phyloP scores from a whole-genome alignment of 805 yeast species.

The Metschnikowia baotianmanensis region DNA sequence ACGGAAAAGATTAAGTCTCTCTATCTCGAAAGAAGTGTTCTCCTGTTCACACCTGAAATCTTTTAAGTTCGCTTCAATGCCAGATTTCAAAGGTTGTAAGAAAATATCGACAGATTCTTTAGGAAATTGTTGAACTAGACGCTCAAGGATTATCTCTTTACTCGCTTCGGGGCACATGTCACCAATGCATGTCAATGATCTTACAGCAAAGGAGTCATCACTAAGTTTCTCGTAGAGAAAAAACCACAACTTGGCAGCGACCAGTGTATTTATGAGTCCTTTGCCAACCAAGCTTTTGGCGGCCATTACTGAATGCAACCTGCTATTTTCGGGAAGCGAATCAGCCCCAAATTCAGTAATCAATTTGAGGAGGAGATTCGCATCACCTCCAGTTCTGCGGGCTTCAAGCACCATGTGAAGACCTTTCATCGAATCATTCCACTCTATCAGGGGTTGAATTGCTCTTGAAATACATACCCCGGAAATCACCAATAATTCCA shows the following conservation, averaged over 20 bases:
- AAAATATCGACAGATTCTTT: not conserved
- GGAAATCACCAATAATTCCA: slow-evolving; percentile 1
- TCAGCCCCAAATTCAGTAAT: slow-evolving; percentile 4
- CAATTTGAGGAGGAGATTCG: not conserved
- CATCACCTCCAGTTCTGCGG: not conserved
- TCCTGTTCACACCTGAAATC: slow-evolving; percentile 7
- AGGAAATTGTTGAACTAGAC: not conserved
- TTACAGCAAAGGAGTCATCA: slow-evolving; percentile 9
- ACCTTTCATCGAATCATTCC: slow-evolving; percentile 1
- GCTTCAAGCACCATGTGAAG: slow-evolving; percentile 5
- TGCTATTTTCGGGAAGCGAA: slow-evolving; percentile 2
- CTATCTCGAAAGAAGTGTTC: slow-evolving; percentile 11
- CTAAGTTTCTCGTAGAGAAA: slow-evolving; percentile 7
- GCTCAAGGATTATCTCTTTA: not conserved
- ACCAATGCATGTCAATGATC: slow-evolving; percentile 6
- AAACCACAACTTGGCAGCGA: not conserved
- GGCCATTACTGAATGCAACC: slow-evolving; percentile 6
- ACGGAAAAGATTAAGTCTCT: slow-evolving; percentile 13
- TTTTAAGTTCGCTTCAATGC: slow-evolving; percentile 6
- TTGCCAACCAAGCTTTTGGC: not conserved
- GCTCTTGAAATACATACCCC: not conserved
- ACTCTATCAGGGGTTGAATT: not conserved
- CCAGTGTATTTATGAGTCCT: not conserved
- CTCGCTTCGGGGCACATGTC: slow-evolving; percentile 3
- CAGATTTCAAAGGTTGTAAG: not conserved